Evolutionary conservation across 257 asterid species (phyloP).

Genomic region (Eucommia ulmoides): DNA sequence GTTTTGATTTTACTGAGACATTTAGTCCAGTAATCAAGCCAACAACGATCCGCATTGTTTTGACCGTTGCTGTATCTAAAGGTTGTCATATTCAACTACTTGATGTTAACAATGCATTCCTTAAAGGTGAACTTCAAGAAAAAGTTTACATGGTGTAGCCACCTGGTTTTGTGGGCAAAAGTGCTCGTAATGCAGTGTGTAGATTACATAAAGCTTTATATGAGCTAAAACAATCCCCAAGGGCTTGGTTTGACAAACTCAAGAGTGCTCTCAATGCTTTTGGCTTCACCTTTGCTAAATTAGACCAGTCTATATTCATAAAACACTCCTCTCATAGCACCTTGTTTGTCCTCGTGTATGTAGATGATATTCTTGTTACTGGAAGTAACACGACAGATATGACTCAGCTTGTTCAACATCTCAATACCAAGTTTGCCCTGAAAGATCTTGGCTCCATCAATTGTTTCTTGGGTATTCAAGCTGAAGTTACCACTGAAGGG

Average conservation of each 20-base stretch:
- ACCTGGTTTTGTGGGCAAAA: neutral
- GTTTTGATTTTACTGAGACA: neutral
- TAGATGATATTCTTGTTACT: neutral
- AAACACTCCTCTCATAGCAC: neutral
- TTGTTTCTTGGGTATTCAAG: neutral
- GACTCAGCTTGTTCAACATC: neutral
- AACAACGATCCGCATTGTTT: neutral
- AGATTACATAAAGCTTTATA: neutral
- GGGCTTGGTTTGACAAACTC: neutral
- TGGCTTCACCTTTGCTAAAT: neutral
- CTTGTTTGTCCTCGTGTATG: neutral
- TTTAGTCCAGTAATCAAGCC: neutral
- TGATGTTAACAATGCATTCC: neutral
- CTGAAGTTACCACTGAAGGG: neutral
- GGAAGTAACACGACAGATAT: neutral
- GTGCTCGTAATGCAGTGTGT: neutral
- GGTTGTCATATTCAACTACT: neutral
- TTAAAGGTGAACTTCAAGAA: neutral
- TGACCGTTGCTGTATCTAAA: neutral
- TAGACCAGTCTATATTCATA: neutral
- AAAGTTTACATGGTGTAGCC: neutral
- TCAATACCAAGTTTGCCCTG: neutral
- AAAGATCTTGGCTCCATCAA: neutral
- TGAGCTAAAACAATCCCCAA: neutral
- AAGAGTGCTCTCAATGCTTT: neutral